Conservation (phyloP, 139 green algal species). For the Micromonas pusilla region DNA sequence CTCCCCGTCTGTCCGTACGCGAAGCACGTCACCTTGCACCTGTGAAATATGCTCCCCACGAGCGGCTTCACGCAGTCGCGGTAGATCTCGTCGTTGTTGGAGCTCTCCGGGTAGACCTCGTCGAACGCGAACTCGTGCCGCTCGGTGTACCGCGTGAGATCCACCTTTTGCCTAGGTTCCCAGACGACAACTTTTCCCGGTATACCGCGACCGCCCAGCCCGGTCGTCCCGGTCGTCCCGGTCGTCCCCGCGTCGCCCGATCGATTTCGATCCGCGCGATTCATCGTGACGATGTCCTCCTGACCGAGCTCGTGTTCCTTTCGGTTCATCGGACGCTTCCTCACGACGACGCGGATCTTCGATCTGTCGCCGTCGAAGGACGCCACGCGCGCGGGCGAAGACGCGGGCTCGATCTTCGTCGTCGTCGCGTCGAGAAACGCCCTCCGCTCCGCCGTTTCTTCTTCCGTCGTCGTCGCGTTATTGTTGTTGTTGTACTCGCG, state of each 20-base stretch:
- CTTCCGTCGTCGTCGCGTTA: no score
- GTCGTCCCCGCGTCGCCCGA: background rate
- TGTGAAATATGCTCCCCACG: slow-evolving; percentile 79
- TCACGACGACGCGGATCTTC: slow-evolving; percentile 87
- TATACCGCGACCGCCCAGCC: no score
- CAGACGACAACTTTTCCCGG: slow-evolving; percentile 59
- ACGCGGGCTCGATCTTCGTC: no score
- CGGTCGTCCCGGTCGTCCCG: background rate
- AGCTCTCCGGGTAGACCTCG: slow-evolving; percentile 73
- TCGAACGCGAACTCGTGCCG: slow-evolving; percentile 89
- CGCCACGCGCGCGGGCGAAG: no score
- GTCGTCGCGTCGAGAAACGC: no score
- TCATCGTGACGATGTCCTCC: slow-evolving; percentile 78
- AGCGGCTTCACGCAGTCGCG: slow-evolving; percentile 75
- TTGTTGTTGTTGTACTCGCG: no score
- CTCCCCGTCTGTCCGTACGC: slow-evolving; percentile 81
- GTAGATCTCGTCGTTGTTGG: slow-evolving; percentile 91
- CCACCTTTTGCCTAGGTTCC: slow-evolving; percentile 80
- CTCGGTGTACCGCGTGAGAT: slow-evolving; percentile 83
- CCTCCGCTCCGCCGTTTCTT: no score
- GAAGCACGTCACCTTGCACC: slow-evolving; percentile 87
- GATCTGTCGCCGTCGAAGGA: no score
- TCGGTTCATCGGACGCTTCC: slow-evolving; percentile 87
- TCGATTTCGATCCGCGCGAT: slow-evolving; percentile 3
- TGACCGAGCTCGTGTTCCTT: slow-evolving; percentile 64